These are phyloP conservation scores for Staphylotrichum tortipilum DNA, from an alignment of 495 filamentous ascomycete genomes.

Conservation along the genomic window DNA sequence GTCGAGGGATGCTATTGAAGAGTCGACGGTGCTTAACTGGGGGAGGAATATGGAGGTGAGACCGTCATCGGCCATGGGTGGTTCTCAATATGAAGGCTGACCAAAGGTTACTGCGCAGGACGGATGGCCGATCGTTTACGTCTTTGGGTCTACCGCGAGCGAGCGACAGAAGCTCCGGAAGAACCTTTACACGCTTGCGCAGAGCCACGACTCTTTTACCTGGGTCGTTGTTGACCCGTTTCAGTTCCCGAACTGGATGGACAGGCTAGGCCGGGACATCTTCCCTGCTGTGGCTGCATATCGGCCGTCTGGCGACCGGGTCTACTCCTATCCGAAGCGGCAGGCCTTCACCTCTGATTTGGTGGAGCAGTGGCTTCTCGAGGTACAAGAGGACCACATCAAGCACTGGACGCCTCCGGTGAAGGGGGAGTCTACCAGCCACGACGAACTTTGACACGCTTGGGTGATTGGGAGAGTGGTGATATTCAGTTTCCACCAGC, in stretches of 20 bases:
- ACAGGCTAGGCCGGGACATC: conserved; percentile 18
- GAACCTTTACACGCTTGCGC: conserved; percentile 29
- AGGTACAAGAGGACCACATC: conserved; percentile 26
- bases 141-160: conserved; percentile 27
- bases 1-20: conserved; percentile 27
- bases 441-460: conserved; percentile 21
- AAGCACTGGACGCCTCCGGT: conserved; percentile 29
- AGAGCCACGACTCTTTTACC: conserved; percentile 31
- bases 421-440: conserved; percentile 22
- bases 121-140: conserved; percentile 36
- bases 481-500: neutral
- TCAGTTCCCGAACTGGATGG: conserved; percentile 33
- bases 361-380: conserved; percentile 25
- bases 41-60: conserved; percentile 31
- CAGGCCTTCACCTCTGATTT: conserved; percentile 13
- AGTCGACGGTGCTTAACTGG: conserved; percentile 32
- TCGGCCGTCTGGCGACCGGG: conserved; percentile 26
- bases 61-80: no score
- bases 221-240: conserved; percentile 34
- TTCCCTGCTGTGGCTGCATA: conserved; percentile 30
- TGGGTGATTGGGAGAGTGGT: neutral
- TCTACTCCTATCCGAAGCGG: conserved; percentile 27
- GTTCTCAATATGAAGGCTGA: no score
- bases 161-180: conserved; percentile 22
- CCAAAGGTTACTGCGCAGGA: conserved; percentile 16